Percentiles rank a stretch among this genome's conserved stretches.
phyloP scores from a whole-genome alignment of 371 early-diverging fungal genomes.

The Apophysomyces ossiformis region DNA sequence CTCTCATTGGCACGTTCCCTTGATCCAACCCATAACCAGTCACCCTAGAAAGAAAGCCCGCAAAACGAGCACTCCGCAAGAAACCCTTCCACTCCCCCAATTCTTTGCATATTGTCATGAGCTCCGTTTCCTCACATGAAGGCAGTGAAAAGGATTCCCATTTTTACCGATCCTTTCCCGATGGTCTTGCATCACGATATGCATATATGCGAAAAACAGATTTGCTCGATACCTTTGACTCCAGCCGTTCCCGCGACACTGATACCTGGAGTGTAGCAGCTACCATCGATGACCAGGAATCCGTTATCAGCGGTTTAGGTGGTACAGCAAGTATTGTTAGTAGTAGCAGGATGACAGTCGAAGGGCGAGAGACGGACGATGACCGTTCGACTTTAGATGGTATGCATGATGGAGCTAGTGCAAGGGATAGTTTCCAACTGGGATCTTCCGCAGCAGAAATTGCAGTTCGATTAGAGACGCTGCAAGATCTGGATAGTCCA shows the following conservation, averaged over 20 bases:
- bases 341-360: slow-evolving; percentile 28
- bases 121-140: slow-evolving; percentile 54
- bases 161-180: slow-evolving; percentile 35
- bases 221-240: slow-evolving; percentile 50
- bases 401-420: slow-evolving; percentile 21
- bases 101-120: slow-evolving; percentile 27
- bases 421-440: slow-evolving; percentile 13
- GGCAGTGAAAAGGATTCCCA: slow-evolving; percentile 51
- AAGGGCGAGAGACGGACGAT: slow-evolving; percentile 25
- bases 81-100: neutral
- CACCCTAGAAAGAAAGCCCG: no score
- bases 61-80: no score
- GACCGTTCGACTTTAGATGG: slow-evolving; percentile 41
- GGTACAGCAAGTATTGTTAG: slow-evolving; percentile 36
- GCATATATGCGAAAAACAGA: slow-evolving; percentile 55
- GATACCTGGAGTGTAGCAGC: slow-evolving; percentile 60
- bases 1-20: no score
- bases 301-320: slow-evolving; percentile 51
- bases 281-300: slow-evolving; percentile 57
- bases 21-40: no score
- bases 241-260: slow-evolving; percentile 38
- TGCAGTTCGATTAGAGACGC: slow-evolving; percentile 20
- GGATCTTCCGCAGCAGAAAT: slow-evolving; percentile 2
- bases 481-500: slow-evolving; percentile 29
- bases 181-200: slow-evolving; percentile 38